These are phyloP conservation scores for Candida alai DNA, from an alignment of 805 yeast genomes.

Conservation along the genomic window DNA sequence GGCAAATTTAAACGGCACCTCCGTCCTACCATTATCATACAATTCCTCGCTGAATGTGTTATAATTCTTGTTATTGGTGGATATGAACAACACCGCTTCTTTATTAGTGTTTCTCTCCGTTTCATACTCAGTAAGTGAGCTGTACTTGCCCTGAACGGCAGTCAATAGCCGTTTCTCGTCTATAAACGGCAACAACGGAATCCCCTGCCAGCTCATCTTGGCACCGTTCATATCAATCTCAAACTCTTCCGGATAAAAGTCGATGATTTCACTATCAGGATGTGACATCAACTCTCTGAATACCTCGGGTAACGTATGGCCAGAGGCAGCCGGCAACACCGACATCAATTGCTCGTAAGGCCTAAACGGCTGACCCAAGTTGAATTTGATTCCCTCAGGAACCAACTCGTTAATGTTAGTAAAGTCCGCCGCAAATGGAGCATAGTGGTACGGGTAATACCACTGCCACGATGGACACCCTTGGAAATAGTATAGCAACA, in stretches of 20 bases:
- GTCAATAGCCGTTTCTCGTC: constrained; percentile 72
- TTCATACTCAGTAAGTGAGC: constrained; percentile 63
- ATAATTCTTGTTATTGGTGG: constrained; percentile 56
- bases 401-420: constrained; percentile 46
- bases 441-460: constrained; percentile 96
- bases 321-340: constrained; percentile 91
- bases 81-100: constrained; percentile 64
- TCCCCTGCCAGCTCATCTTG: constrained; percentile 93
- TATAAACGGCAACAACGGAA: constrained; percentile 84
- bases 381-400: constrained; percentile 49
- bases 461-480: constrained; percentile 99
- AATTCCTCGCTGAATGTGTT: constrained; percentile 32
- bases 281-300: constrained; percentile 80
- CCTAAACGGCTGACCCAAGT: constrained; percentile 71
- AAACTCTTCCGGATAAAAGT: constrained; percentile 86
- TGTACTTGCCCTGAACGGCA: constrained; percentile 64
- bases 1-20: constrained; percentile 43
- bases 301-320: constrained; percentile 77
- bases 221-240: constrained; percentile 94
- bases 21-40: constrained; percentile 35
- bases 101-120: constrained; percentile 63
- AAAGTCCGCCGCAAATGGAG: constrained; percentile 94
- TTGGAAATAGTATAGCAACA: constrained; percentile 85
- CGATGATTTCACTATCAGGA: constrained; percentile 77
- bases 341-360: constrained; percentile 95